Evolutionary conservation across 208 protist species (phyloP).

Genomic region (Acanthamoeba culbertsoni): DNA sequence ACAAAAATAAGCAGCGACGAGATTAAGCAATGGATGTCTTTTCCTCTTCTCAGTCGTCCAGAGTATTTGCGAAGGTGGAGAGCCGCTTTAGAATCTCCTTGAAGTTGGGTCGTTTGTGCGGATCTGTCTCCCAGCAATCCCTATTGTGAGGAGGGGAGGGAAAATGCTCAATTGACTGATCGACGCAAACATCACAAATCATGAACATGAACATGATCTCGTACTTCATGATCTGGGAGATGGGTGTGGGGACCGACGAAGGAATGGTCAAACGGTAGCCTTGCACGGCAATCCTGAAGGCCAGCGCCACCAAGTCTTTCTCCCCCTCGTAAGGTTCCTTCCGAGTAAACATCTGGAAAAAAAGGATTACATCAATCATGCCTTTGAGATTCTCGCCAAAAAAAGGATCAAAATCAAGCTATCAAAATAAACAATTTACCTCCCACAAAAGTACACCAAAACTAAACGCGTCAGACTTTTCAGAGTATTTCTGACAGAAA

Average conservation of each 20-base stretch:
- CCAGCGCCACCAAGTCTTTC: constrained; percentile 29
- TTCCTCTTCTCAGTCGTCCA: not conserved
- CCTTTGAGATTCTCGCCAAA: too few species aligned
- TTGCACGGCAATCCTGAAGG: constrained; percentile 21
- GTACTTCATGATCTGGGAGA: constrained; percentile 13
- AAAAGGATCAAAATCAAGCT: not conserved
- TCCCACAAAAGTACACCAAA: constrained; percentile 14
- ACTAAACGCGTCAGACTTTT: constrained; percentile 8
- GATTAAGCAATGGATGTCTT: too few species aligned
- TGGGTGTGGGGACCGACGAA: not conserved
- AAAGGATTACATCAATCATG: not conserved
- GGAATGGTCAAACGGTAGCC: not conserved
- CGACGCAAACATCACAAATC: not conserved
- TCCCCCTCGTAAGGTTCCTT: not conserved
- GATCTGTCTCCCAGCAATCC: constrained; percentile 16
- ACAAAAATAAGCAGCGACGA: too few species aligned
- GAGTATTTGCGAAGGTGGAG: not conserved
- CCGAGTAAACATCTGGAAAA: not conserved
- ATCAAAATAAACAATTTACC: not conserved
- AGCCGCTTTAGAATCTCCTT: constrained; percentile 12
- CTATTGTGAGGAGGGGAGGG: not conserved
- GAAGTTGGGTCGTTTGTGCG: constrained; percentile 28
- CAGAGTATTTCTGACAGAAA: constrained; percentile 31
- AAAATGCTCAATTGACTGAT: not conserved
- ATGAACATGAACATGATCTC: not conserved